phyloP scores from a whole-genome alignment of 495 filamentous ascomycete genomes.

The Stereocaulon alpinum region DNA sequence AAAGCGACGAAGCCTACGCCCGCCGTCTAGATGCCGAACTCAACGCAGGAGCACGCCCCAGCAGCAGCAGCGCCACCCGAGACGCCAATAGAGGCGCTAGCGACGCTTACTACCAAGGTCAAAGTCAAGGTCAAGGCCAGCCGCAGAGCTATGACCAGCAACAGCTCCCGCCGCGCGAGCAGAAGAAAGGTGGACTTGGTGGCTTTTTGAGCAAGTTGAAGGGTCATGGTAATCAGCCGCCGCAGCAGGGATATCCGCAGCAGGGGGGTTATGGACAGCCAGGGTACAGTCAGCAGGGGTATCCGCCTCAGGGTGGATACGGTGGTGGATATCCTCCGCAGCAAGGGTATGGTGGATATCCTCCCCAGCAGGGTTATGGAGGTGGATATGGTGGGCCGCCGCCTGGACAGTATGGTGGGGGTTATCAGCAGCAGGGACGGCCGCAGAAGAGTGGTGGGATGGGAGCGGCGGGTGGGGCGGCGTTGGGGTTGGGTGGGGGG shows the following conservation, averaged over 20 bases:
- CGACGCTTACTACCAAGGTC: slow-evolving; percentile 21
- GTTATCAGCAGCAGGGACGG: slow-evolving; percentile 1
- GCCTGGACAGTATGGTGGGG: slow-evolving; percentile 25
- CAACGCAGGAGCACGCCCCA: slow-evolving; percentile 43
- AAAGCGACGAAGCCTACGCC: slow-evolving; percentile 59
- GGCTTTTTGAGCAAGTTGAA: slow-evolving; percentile 42
- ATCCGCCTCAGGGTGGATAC: slow-evolving; percentile 19
- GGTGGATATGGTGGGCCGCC: slow-evolving; percentile 25
- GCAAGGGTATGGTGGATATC: slow-evolving; percentile 33
- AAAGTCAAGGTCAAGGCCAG: slow-evolving; percentile 4
- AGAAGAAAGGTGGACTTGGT: slow-evolving; percentile 22
- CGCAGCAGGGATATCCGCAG: slow-evolving; percentile 17
- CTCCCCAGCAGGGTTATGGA: slow-evolving; percentile 18
- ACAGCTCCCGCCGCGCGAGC: slow-evolving; percentile 15
- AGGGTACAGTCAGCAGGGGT: slow-evolving; percentile 21
- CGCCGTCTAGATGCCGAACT: slow-evolving; percentile 75
- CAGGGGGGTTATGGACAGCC: slow-evolving; percentile 10
- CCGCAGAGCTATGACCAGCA: slow-evolving; percentile 27
- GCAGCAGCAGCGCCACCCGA: not conserved
- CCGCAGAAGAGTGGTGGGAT: slow-evolving; percentile 35
- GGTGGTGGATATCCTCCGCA: slow-evolving; percentile 34
- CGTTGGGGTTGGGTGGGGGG: slow-evolving; percentile 67
- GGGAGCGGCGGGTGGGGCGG: slow-evolving; percentile 59
- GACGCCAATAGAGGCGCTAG: slow-evolving; percentile 12
- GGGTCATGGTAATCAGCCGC: slow-evolving; percentile 22